A percentile compares a stretch with the other conserved stretches of the same genome.
Conservation (phyloP, 1,284 basidiomycete species). For the Boletellus deceptivus region DNA sequence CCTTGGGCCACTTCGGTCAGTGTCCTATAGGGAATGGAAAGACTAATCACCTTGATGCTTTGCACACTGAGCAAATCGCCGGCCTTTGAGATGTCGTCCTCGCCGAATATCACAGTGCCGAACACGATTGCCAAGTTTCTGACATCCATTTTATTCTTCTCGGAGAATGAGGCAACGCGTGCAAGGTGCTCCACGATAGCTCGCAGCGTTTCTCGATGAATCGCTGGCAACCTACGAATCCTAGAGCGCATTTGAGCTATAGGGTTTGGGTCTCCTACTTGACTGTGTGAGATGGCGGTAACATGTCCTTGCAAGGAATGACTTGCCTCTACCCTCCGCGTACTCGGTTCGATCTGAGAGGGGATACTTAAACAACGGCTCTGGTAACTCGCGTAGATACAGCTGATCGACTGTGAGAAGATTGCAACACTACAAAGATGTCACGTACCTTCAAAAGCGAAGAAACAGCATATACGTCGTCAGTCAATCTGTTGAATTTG, state of each 20-base stretch:
- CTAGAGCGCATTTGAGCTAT: constrained; percentile 77
- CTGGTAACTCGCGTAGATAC: constrained; percentile 89
- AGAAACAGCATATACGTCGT: constrained; percentile 89
- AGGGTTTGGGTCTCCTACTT: constrained; percentile 68
- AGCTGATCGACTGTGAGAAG: constrained; percentile 43
- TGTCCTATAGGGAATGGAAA: neutral
- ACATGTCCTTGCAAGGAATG: neutral
- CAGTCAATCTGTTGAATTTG: constrained; percentile 68
- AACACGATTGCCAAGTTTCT: constrained; percentile 89
- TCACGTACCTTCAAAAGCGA: constrained; percentile 82
- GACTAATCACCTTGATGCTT: constrained; percentile 59
- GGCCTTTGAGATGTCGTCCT: constrained; percentile 79
- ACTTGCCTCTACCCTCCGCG: constrained; percentile 69
- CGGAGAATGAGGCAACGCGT: constrained; percentile 65
- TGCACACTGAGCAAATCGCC: constrained; percentile 73
- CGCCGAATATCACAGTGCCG: constrained; percentile 83
- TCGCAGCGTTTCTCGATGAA: constrained; percentile 89
- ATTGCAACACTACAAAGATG: neutral
- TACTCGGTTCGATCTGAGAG: constrained; percentile 84
- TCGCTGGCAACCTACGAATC: constrained; percentile 78
- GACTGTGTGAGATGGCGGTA: constrained; percentile 11
- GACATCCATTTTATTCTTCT: constrained; percentile 93
- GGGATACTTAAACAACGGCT: constrained; percentile 87
- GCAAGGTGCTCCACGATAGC: constrained; percentile 88
- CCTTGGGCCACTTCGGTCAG: constrained; percentile 44